phyloP scores from a whole-genome alignment of 805 yeast genomes.

The Ogataea saltuana region DNA sequence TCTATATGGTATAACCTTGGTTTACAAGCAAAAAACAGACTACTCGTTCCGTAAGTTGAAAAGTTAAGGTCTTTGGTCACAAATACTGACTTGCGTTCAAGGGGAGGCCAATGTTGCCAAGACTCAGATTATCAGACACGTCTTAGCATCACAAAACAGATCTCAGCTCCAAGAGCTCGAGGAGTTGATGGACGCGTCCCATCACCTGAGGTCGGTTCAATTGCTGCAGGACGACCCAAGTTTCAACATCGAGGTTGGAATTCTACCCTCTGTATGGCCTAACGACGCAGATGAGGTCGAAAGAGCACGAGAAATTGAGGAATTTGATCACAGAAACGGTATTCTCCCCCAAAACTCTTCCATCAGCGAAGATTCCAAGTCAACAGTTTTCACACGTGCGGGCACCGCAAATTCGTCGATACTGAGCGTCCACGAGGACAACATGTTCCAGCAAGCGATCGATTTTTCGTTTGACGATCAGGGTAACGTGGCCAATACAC shows the following conservation, averaged over 20 bases:
- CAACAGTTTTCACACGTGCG: constrained; percentile 14
- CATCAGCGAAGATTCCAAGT: constrained; percentile 4
- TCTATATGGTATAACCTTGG: constrained; percentile 49
- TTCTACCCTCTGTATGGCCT: constrained; percentile 25
- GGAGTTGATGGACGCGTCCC: constrained; percentile 5
- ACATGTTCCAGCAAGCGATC: constrained; percentile 10
- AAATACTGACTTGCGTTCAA: neutral
- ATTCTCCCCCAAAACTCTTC: constrained; percentile 13
- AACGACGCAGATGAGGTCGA: neutral
- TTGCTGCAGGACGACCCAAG: constrained; percentile 38
- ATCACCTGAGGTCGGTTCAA: constrained; percentile 11
- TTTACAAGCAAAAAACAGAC: constrained; percentile 50
- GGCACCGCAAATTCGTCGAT: constrained; percentile 11
- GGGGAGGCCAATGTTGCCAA: constrained; percentile 22
- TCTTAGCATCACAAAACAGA: constrained; percentile 3
- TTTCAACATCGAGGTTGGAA: constrained; percentile 37
- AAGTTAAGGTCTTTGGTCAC: too few relatives aligned
- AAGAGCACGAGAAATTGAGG: constrained; percentile 8
- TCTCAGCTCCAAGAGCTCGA: constrained; percentile 7
- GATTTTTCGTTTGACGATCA: constrained; percentile 21
- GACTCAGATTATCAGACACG: constrained; percentile 16
- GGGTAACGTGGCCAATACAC: constrained; percentile 13
- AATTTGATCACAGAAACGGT: constrained; percentile 14
- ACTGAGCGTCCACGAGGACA: constrained; percentile 1
- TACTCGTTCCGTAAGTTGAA: constrained; percentile 39